These are phyloP conservation scores for Physaria fendleri DNA, from an alignment of 345 rosid species.

Conservation along the genomic window DNA sequence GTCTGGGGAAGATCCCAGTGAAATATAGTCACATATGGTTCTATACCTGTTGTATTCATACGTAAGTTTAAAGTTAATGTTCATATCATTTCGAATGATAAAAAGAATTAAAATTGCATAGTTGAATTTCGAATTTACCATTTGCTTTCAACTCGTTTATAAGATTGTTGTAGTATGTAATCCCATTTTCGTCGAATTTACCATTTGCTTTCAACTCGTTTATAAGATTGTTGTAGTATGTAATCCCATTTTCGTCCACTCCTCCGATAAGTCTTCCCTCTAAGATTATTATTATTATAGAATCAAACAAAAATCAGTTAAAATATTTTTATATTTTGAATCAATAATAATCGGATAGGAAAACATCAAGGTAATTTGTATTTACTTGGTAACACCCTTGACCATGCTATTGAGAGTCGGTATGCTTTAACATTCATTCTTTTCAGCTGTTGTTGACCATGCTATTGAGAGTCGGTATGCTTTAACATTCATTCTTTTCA, in stretches of 20 bases:
- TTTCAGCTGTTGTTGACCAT: constrained; percentile 29
- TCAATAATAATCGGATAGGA: no score
- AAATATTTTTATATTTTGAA: no score
- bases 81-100: not conserved
- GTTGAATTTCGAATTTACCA: not conserved
- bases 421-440: constrained; percentile 2
- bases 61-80: not conserved
- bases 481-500: not conserved
- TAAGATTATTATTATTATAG: not conserved
- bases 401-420: constrained; percentile 28
- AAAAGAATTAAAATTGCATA: not conserved
- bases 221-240: constrained; percentile 46
- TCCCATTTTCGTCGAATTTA: constrained; percentile 30
- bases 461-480: constrained; percentile 18
- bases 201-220: constrained; percentile 10
- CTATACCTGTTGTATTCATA: constrained; percentile 17
- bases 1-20: constrained; percentile 31
- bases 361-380: not conserved
- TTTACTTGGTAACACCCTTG: constrained; percentile 43
- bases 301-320: no score
- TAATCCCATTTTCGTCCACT: constrained; percentile 35
- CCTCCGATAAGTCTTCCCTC: constrained; percentile 40
- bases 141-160: constrained; percentile 22
- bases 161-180: constrained; percentile 43
- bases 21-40: constrained; percentile 28